A percentile compares a stretch with the other conserved stretches of the same genome.
phyloP scores from a whole-genome alignment of 768 basidiomycete genomes.

The Trametes maxima region DNA sequence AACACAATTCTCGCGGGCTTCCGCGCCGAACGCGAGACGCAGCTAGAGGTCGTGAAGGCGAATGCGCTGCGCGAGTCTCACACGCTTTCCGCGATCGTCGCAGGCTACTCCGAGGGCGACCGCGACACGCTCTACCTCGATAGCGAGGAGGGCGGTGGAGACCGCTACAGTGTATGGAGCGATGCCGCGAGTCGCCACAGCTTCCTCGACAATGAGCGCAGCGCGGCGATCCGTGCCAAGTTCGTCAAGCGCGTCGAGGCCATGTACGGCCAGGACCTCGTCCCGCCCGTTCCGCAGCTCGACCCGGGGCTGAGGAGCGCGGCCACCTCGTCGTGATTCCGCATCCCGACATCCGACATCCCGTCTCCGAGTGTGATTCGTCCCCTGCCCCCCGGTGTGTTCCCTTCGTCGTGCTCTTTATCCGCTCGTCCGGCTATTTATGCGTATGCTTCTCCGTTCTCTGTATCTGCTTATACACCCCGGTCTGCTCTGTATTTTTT shows the following conservation, averaged over 20 bases:
- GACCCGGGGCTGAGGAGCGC: slow-evolving; percentile 14
- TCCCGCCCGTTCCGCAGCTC: slow-evolving; percentile 48
- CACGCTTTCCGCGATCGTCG: slow-evolving; percentile 20
- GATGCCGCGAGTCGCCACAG: slow-evolving; percentile 46
- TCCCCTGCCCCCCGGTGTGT: no score
- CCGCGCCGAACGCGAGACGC: slow-evolving; percentile 10
- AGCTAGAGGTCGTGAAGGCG: not conserved
- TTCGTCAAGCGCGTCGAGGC: slow-evolving; percentile 55
- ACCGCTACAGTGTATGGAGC: slow-evolving; percentile 50
- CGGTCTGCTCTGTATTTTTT: no score
- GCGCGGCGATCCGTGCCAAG: slow-evolving; percentile 49
- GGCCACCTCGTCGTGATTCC: not conserved
- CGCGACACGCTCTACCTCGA: slow-evolving; percentile 22
- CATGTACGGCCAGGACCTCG: slow-evolving; percentile 46
- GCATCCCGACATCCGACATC: not conserved
- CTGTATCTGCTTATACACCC: no score
- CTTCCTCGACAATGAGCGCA: slow-evolving; percentile 55
- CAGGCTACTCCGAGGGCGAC: slow-evolving; percentile 7
- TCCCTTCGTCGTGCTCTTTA: no score
- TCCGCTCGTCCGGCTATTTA: no score
- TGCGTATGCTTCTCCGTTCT: no score
- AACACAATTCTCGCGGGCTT: slow-evolving; percentile 14
- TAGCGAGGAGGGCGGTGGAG: slow-evolving; percentile 33
- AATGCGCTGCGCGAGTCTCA: slow-evolving; percentile 9
- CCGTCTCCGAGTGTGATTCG: not conserved